These are phyloP conservation scores for Phytomonas francai DNA, from an alignment of 208 protist species.

Conservation along the genomic window DNA sequence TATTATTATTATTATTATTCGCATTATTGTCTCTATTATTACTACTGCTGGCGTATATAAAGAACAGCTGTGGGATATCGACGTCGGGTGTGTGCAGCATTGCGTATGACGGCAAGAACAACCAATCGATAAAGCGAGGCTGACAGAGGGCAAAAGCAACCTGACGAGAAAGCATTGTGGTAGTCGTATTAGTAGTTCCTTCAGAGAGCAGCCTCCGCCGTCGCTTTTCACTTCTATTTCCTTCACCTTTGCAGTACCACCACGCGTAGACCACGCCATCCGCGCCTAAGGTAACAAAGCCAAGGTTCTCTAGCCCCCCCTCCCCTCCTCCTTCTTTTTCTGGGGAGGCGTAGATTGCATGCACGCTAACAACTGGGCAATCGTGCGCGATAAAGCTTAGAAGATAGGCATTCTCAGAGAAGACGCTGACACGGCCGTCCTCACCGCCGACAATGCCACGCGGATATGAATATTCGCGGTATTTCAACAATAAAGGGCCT, in stretches of 20 bases:
- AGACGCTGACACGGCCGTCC: slow-evolving; percentile 70
- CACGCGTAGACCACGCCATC: slow-evolving; percentile 57
- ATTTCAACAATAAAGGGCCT: slow-evolving; percentile 1
- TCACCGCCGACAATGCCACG: slow-evolving; percentile 62
- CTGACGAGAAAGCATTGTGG: no score
- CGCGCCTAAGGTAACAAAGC: slow-evolving; percentile 51
- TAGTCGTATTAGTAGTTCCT: no score
- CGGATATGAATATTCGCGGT: slow-evolving; percentile 25
- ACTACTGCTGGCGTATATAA: no score
- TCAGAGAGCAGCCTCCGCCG: no score
- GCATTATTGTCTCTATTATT: no score
- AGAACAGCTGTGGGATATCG: no score
- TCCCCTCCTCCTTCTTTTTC: slow-evolving; percentile 9
- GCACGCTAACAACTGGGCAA: slow-evolving; percentile 35
- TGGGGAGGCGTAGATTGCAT: slow-evolving; percentile 18
- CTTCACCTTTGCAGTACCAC: slow-evolving; percentile 23
- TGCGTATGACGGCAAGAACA: no score
- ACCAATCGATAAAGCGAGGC: no score
- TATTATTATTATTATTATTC: no score
- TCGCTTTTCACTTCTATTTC: no score
- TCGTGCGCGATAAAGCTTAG: slow-evolving; percentile 70
- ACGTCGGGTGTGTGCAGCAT: no score
- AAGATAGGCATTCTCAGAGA: slow-evolving; percentile 61
- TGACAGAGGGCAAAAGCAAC: no score
- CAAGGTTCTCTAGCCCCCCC: slow-evolving; percentile 28